Conservation (phyloP, 108 stramenopile genomes). For the Licmophora abbreviata region DNA sequence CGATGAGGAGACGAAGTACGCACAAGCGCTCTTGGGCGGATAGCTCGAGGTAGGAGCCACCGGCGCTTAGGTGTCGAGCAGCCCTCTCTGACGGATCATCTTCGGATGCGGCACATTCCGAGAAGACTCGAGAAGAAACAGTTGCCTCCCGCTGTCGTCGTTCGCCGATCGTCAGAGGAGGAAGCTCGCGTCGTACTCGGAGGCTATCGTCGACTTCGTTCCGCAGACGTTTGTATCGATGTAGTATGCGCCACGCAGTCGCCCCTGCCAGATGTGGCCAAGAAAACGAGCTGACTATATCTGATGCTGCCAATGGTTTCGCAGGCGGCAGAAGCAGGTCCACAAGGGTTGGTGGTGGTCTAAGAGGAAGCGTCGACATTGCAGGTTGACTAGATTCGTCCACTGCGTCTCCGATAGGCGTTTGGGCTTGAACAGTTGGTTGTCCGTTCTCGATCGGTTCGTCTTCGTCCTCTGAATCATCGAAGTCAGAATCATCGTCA, state of each 20-base stretch:
- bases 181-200: constrained; percentile 47
- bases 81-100: constrained; percentile 31
- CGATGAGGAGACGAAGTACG: constrained; percentile 65
- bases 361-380: constrained; percentile 51
- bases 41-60: constrained; percentile 55
- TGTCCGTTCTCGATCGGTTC: constrained; percentile 33
- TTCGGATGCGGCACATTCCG: constrained; percentile 42
- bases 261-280: constrained; percentile 76
- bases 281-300: constrained; percentile 51
- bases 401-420: not conserved
- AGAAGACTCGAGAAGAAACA: constrained; percentile 47
- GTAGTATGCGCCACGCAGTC: constrained; percentile 53
- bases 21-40: constrained; percentile 50
- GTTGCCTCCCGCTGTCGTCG: constrained; percentile 55
- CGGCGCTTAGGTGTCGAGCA: constrained; percentile 48
- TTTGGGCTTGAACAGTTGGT: constrained; percentile 24
- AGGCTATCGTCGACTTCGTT: constrained; percentile 81
- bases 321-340: constrained; percentile 77
- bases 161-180: constrained; percentile 54
- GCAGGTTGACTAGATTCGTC: constrained; percentile 15
- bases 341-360: constrained; percentile 66
- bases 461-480: constrained; percentile 44
- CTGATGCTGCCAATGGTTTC: constrained; percentile 47
- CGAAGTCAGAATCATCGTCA: constrained; percentile 59
- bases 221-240: constrained; percentile 68